Base-by-base conservation (phyloP, 2,329 filamentous ascomycete genomes). In the Exophiala sideris region DNA sequence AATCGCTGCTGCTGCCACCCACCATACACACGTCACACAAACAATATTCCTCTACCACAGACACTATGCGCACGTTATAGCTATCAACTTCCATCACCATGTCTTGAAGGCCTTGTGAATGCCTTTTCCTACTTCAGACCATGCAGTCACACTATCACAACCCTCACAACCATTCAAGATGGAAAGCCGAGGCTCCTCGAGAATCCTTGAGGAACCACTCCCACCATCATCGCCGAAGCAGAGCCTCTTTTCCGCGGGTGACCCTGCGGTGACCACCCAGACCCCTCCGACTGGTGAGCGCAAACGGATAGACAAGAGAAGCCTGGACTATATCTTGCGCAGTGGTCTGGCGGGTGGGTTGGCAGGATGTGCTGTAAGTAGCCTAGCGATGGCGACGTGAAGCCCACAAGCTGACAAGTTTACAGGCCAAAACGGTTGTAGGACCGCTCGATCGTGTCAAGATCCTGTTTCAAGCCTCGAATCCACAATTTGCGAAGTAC, bases 391-490 rank as follows among this genome's bases (percentile, higher is more conserved):
- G 18, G 14, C 41, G 39, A 51, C 35, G 32, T 8, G 24, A 50
- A 35, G 49, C 41, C 35, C 57, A 45, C 64, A 54, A 18, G 41
- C 38, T 48, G 52, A 57, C 52, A 36, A 33, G 16, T 46, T 5
- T 54, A 48, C 64, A 96, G 91, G 94, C 88, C 58, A 99, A 99
- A 79, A 96, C 92, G 0, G 79, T 95, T 5, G 95, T 99, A 35
- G 94, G 91, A 20, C 94, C 94, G 20, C 87, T 99, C 60, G 94
- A 99, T 73, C 87, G 94, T 62, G 94, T 99, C 66, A 99, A 99
- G 75, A 99, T 99, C 67, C 87, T 99, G 52, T 97, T 99, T 75
- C 94, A 99, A 71, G 88, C 94, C 48, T 90, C 88, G 67, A 96
- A 94, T 66, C 94, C 94, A 2, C 87, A 94, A 63, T 99, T 96